Conservation (phyloP, 805 yeast species). For the Ogataea polymorpha region DNA sequence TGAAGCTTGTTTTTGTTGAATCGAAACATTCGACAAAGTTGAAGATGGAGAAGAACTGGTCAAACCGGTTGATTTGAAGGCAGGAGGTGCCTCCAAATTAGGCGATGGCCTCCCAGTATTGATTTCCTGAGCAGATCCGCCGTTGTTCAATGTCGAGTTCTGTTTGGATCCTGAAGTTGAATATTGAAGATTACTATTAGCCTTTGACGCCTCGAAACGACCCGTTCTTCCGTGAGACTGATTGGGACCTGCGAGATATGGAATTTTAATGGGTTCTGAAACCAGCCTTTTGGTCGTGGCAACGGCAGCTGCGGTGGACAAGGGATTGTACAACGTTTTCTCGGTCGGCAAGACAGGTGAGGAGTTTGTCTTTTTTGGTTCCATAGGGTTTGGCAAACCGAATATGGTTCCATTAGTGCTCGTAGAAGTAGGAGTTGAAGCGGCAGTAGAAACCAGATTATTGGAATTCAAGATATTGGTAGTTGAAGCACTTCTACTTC, state of each 20-base stretch:
- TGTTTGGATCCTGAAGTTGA: not conserved
- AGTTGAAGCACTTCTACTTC: constrained; percentile 11
- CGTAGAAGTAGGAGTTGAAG: constrained; percentile 9
- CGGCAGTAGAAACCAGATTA: constrained; percentile 2
- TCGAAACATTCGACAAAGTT: constrained; percentile 7
- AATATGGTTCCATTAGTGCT: constrained; percentile 15
- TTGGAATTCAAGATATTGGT: constrained; percentile 3
- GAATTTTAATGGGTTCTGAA: constrained; percentile 12
- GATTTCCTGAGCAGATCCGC: not conserved
- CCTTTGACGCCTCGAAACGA: not conserved
- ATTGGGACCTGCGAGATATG: not conserved
- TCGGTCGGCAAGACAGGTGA: constrained; percentile 19
- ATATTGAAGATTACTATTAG: not conserved
- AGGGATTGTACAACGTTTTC: constrained; percentile 7
- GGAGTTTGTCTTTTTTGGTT: constrained; percentile 15
- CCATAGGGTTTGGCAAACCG: constrained; percentile 23
- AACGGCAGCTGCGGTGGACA: constrained; percentile 24
- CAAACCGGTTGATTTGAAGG: not conserved
- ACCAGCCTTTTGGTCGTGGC: constrained; percentile 20
- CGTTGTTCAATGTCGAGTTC: not conserved
- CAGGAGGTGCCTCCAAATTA: not conserved
- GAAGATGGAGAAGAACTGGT: constrained; percentile 8
- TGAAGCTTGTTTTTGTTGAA: constrained; percentile 20
- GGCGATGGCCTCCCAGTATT: not conserved
- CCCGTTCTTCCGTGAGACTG: constrained; percentile 4